Conservation (phyloP, 1,284 basidiomycete genomes). For the Ganoderma multipileum region DNA sequence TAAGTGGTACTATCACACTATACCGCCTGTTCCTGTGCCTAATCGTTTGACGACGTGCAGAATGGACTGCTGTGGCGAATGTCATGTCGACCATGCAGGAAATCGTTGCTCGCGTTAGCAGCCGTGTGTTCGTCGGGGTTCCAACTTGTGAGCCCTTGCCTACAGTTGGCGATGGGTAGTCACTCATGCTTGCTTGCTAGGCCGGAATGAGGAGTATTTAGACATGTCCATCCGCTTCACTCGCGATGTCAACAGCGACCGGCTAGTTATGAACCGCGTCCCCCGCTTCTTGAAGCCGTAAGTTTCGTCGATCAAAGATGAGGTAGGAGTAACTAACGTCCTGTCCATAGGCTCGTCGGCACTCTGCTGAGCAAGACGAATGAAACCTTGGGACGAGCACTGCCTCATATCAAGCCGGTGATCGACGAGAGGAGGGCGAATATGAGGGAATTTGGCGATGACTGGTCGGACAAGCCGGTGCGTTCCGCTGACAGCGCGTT, state of each 20-base stretch:
- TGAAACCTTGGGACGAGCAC: background rate
- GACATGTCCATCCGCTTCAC: slow-evolving; percentile 26
- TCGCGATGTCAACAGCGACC: slow-evolving; percentile 11
- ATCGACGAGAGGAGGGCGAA: slow-evolving; percentile 30
- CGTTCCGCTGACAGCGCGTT: background rate
- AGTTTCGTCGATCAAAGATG: background rate
- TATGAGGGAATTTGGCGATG: slow-evolving; percentile 27
- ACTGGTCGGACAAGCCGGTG: slow-evolving; percentile 36
- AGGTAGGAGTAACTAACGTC: background rate
- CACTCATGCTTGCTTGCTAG: slow-evolving; percentile 13
- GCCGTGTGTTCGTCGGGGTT: slow-evolving; percentile 39
- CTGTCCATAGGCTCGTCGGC: background rate
- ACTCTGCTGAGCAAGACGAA: slow-evolving; percentile 9
- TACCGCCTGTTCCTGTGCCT: background rate
- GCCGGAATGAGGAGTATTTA: slow-evolving; percentile 32
- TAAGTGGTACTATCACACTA: slow-evolving; percentile 25
- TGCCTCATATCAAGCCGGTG: slow-evolving; percentile 24
- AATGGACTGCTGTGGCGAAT: slow-evolving; percentile 29
- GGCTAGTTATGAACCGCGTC: slow-evolving; percentile 30
- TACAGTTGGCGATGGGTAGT: background rate
- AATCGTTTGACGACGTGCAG: slow-evolving; percentile 14
- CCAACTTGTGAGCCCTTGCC: slow-evolving; percentile 33
- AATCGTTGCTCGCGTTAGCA: slow-evolving; percentile 36
- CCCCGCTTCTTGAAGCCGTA: slow-evolving; percentile 41
- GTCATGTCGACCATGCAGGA: slow-evolving; percentile 29